Evolutionary conservation across 352 stramenopile genomes (phyloP), one percentile per base, ranked within the genome.

Genomic region (Poterioochromonas sp.): DNA sequence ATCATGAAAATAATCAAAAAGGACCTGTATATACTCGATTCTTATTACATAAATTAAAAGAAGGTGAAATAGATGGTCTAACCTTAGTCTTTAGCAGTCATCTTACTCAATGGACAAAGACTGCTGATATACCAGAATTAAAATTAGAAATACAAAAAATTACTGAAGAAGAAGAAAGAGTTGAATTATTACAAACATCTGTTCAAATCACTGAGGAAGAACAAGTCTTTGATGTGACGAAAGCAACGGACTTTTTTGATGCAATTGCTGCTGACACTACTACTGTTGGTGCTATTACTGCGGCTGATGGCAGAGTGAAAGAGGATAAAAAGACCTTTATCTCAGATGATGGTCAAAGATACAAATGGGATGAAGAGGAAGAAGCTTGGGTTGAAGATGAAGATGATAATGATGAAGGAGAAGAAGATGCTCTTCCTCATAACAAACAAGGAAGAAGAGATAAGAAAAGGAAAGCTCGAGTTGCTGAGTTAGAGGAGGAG

Each of bases 321-420:
- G 47, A 58, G 26, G 47, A 68, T 20, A 80, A 80, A 37, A 76
- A 82, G 43, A 80, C 53, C 26, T 84, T 84, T 63, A 65, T 79
- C 54, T 62, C 79, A 32, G 81, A 84, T 71, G 60, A 71, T 62
- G 81, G 81, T n/a, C 65, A 73, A 3, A 73, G 70, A 37, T 84
- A 79, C 40, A 73, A 68, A 5, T 84, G 81, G 81, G 81, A 84
- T 22, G 79, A 80, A 39, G 79, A 71, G n/a, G 68, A 78, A 40
- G n/a, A 80, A n/a, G 81, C 81, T 70, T 83, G 79, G 79, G 63
- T 83, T 37, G 60, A 82, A 74, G 78, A 54, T 44, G 73, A 70
- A 76, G 37, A 51, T 5, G 18, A 47, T 71, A 20, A 63, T 47
- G n/a, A 40, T 47, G 73, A 65, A 39, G 34, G 18, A 34, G 54